A percentile compares a stretch with the other conserved stretches of the same genome.
phyloP scores from a whole-genome alignment of 202 grass and related monocot genomes.

The Panicum virgatum region DNA sequence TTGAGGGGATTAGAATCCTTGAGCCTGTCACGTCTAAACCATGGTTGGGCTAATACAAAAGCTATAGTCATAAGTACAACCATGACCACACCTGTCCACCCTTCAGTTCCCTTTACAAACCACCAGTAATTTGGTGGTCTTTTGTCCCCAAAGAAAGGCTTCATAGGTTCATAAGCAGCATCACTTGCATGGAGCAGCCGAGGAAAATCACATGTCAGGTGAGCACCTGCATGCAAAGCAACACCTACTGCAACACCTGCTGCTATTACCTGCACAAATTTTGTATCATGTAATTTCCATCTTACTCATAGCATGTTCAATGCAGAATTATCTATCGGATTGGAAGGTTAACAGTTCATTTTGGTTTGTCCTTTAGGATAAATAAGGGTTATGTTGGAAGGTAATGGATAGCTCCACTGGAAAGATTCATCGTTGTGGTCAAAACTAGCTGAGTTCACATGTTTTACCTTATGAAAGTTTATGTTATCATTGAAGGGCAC shows the following conservation, averaged over 20 bases:
- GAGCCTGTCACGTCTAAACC: conserved; percentile 80
- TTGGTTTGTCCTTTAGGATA: conserved; percentile 5
- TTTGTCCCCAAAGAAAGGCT: conserved; percentile 68
- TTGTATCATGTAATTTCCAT: conserved; percentile 23
- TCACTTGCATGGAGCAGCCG: conserved; percentile 62
- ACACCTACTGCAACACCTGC: conserved; percentile 76
- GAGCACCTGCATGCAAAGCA: conserved; percentile 62
- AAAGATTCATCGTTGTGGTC: neutral
- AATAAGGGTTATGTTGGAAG: neutral
- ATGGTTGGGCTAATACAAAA: conserved; percentile 77
- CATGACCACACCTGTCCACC: conserved; percentile 79
- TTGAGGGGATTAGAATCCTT: conserved; percentile 72
- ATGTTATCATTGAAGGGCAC: conserved; percentile 96
- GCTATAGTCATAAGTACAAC: conserved; percentile 76
- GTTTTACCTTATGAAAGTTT: conserved; percentile 87
- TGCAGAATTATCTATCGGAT: conserved; percentile 5
- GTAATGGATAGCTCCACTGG: neutral
- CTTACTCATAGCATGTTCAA: neutral
- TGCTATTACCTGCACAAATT: conserved; percentile 67
- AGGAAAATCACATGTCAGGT: conserved; percentile 87
- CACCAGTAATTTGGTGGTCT: conserved; percentile 80
- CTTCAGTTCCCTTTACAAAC: conserved; percentile 89
- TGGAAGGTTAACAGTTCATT: conserved; percentile 11
- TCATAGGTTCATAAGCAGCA: conserved; percentile 64
- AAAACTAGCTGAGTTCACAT: neutral